Evolutionary conservation across 2,329 filamentous ascomycete genomes (phyloP).

Genomic region (Ceratocystis huliohia): DNA sequence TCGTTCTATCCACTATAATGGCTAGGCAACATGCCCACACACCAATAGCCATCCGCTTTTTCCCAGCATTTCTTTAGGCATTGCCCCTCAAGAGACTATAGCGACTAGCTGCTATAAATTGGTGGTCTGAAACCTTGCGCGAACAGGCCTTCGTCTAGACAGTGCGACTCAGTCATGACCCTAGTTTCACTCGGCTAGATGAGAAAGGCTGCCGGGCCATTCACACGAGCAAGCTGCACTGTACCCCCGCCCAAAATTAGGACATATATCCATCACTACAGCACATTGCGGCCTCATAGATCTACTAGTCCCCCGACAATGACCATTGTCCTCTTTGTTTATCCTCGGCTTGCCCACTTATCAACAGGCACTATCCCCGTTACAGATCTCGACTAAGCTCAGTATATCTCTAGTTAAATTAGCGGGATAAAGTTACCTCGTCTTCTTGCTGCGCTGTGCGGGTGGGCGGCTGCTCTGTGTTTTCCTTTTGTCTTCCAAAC

Average conservation of each 20-base stretch:
- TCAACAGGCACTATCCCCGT: conserved; percentile 6
- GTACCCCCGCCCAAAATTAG: background rate
- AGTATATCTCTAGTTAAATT: background rate
- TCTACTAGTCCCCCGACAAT: background rate
- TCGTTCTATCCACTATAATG: background rate
- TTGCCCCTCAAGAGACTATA: background rate
- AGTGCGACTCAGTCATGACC: background rate
- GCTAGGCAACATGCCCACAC: background rate
- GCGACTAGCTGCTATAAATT: background rate
- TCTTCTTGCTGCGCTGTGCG: conserved; percentile 6
- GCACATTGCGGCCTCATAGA: background rate
- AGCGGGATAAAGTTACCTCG: background rate
- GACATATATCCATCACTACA: background rate
- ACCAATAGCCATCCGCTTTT: background rate
- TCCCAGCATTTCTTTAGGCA: background rate
- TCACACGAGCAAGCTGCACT: background rate
- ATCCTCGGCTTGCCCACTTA: background rate
- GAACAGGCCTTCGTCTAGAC: background rate
- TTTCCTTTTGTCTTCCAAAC: background rate
- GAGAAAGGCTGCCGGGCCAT: background rate
- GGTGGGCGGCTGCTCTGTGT: background rate
- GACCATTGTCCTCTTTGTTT: background rate
- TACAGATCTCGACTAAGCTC: background rate
- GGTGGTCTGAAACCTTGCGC: background rate
- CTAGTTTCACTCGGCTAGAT: background rate